These are phyloP conservation scores for Chrysoporthe deuterocubensis DNA, from an alignment of 2,329 filamentous ascomycete species.

Conservation along the genomic window DNA sequence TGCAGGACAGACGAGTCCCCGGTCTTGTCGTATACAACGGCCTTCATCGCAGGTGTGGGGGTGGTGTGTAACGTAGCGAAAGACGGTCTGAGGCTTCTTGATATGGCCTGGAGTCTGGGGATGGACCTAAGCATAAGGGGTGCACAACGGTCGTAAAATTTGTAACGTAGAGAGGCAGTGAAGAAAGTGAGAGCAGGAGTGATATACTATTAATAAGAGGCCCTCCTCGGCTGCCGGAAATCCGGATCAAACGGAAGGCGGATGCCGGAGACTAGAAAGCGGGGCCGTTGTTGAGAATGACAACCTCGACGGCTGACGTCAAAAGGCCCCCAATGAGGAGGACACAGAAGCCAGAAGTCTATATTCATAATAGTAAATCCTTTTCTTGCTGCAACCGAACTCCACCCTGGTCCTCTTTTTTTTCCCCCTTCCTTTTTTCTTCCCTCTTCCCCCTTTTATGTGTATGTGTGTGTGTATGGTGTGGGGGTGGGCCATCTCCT, in stretches of 20 bases:
- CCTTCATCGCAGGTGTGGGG: slow-evolving; percentile 17
- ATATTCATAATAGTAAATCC: too few relatives aligned
- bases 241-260: not conserved
- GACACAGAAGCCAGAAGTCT: not conserved
- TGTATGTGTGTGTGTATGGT: too few relatives aligned
- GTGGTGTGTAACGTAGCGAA: slow-evolving; percentile 13
- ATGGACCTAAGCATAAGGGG: slow-evolving; percentile 18
- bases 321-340: not conserved
- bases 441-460: too few relatives aligned
- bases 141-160: not conserved
- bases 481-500: too few relatives aligned
- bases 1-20: slow-evolving; percentile 29
- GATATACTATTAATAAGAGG: not conserved
- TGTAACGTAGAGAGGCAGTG: not conserved
- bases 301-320: too few relatives aligned
- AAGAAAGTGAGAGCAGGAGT: not conserved
- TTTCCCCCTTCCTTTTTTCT: too few relatives aligned
- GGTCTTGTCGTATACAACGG: slow-evolving; percentile 27
- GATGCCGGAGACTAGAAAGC: slow-evolving; percentile 5
- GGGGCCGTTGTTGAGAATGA: slow-evolving; percentile 3
- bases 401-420: too few relatives aligned
- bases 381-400: too few relatives aligned
- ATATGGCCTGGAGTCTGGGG: slow-evolving; percentile 24
- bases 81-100: slow-evolving; percentile 22
- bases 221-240: not conserved